Conservation (phyloP, 371 early-diverging fungal species). For the Sporodiniella umbellata region DNA sequence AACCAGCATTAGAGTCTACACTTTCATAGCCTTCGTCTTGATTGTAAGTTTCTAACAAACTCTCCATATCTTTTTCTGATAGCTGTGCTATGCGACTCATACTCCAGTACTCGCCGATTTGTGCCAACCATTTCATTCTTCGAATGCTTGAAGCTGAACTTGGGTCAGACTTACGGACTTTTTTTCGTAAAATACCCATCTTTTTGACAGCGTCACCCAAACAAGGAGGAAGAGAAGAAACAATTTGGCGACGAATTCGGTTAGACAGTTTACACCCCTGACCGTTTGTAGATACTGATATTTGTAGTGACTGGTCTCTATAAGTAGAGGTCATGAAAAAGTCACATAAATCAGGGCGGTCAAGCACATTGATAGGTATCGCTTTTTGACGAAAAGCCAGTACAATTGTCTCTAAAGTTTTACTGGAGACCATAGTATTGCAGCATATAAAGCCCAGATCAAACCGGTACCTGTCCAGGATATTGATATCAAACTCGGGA, state of each 20-base stretch:
- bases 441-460: slow-evolving; percentile 39
- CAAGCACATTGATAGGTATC: slow-evolving; percentile 79
- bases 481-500: not conserved
- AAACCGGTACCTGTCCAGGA: slow-evolving; percentile 9
- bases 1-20: slow-evolving; percentile 9
- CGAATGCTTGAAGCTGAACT: slow-evolving; percentile 46
- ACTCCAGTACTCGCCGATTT: slow-evolving; percentile 75
- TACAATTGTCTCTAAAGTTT: slow-evolving; percentile 35
- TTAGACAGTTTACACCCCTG: slow-evolving; percentile 74
- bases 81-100: slow-evolving; percentile 58
- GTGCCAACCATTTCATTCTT: slow-evolving; percentile 73
- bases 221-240: slow-evolving; percentile 50
- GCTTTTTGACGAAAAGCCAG: slow-evolving; percentile 39
- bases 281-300: slow-evolving; percentile 80
- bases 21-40: slow-evolving; percentile 57
- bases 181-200: slow-evolving; percentile 56
- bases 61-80: slow-evolving; percentile 58
- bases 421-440: not conserved
- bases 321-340: slow-evolving; percentile 80
- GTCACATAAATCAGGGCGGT: slow-evolving; percentile 72
- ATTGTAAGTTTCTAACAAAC: slow-evolving; percentile 63
- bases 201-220: slow-evolving; percentile 64
- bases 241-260: slow-evolving; percentile 62
- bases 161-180: slow-evolving; percentile 56
- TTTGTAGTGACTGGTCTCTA: slow-evolving; percentile 68